phyloP scores from a whole-genome alignment of 164 flowering plant genomes.

The Santalum album region DNA sequence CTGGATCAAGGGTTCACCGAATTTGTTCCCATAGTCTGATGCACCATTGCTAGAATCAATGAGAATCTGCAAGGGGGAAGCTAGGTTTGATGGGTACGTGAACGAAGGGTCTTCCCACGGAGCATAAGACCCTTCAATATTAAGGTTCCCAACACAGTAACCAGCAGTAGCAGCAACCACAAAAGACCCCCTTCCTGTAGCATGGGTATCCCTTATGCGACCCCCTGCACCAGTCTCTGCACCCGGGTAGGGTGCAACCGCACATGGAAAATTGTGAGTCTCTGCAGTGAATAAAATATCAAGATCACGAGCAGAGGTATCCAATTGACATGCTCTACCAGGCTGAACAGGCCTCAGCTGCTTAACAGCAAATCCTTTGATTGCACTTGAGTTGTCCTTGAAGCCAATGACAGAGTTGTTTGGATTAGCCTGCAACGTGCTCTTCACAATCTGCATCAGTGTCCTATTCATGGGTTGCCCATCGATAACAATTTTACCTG shows the following conservation, averaged over 20 bases:
- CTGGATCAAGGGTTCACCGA: constrained; percentile 95
- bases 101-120: constrained; percentile 91
- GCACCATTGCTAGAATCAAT: constrained; percentile 97
- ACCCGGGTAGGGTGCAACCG: constrained; percentile 96
- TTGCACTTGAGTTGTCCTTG: constrained; percentile 95
- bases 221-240: constrained; percentile 98
- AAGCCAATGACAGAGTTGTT: constrained; percentile 93
- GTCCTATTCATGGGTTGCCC: constrained; percentile 58
- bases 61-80: constrained; percentile 78
- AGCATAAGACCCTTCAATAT: constrained; percentile 80
- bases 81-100: constrained; percentile 73
- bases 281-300: constrained; percentile 94
- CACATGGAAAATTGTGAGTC: constrained; percentile 97
- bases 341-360: constrained; percentile 57
- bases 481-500: constrained; percentile 78
- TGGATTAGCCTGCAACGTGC: constrained; percentile 78
- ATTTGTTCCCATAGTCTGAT: constrained; percentile 93
- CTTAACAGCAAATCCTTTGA: constrained; percentile 62
- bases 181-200: constrained; percentile 89
- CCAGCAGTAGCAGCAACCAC: constrained; percentile 94
- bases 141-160: constrained; percentile 86
- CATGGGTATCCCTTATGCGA: constrained; percentile 94
- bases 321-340: constrained; percentile 55
- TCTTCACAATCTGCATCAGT: constrained; percentile 90
- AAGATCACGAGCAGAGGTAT: constrained; percentile 30